Evolutionary conservation across 2,329 filamentous ascomycete genomes (phyloP), one percentile per base, ranked within the genome.

Genomic region (Fusarium sp.): DNA sequence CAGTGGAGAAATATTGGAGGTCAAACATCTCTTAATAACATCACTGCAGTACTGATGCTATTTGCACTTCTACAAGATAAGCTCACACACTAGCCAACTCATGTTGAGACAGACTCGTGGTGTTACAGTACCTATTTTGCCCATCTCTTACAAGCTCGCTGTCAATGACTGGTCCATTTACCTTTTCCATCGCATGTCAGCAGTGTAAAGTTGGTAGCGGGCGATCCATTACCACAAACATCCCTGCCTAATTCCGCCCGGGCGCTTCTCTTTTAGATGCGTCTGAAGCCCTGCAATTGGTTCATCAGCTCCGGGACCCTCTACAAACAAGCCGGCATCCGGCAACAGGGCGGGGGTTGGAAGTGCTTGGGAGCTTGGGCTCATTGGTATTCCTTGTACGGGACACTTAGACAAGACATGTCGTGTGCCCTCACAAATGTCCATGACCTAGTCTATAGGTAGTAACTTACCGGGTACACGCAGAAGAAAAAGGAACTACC

Each of bases 401-500:
- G 52, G 43, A 18, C 43, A 66, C 63, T 66, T 67, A 66, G 48
- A 57, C 44, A 66, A 67, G 44, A 61, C 48, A 66, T 66, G 63
- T 66, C 62, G 63, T 67, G 65, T 67, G 63, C 65, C 46, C 32
- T 63, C 48, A 41, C 18, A 43, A 48, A 40, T 55, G 56, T 55
- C 55, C 38, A 61, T 55, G 47, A 55, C 49, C 12, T 38, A 38
- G 34, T n/a, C 34, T 38, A 38, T 38, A 25, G 25, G 25, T 25
- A n/a, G 34, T 38, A 24, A 22, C 13, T 22, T 38, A 41, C 48
- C 47, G 55, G 55, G 47, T 61, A 66, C 62, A 34, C 18, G 25
- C 62, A 55, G 55, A 43, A 43, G 32, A 27, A 29, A 53, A 53
- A 40, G 48, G n/a, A 41, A n/a, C 49, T 53, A 53, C n/a, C 49